A percentile compares a stretch with the other conserved stretches of the same genome.
phyloP scores from a whole-genome alignment of 2,329 filamentous ascomycete genomes.

The Pyrenophora graminea region DNA sequence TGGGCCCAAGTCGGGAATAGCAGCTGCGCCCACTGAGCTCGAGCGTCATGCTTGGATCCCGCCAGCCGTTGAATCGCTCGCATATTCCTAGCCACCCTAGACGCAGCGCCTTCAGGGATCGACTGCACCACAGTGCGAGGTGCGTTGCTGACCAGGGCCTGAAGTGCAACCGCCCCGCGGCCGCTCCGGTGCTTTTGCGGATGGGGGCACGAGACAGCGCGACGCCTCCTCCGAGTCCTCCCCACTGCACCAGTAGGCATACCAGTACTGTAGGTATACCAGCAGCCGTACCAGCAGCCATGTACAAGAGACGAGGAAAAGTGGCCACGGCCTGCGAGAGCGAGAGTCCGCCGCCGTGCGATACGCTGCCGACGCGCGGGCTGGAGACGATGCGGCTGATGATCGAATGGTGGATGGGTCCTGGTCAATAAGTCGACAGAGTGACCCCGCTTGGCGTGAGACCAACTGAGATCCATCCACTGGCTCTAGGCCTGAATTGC shows the following conservation, averaged over 20 bases:
- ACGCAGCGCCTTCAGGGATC: conserved; percentile 41
- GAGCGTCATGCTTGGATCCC: conserved; percentile 48
- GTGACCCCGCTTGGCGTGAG: conserved; percentile 43
- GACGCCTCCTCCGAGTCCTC: neutral
- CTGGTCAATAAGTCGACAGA: conserved; percentile 34
- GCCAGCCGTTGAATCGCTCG: conserved; percentile 47
- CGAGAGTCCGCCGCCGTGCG: conserved; percentile 13
- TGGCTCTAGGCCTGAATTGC: conserved; percentile 44
- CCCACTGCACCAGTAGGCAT: too few species aligned
- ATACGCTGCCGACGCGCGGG: conserved; percentile 23
- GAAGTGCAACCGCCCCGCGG: conserved; percentile 35
- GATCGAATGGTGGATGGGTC: conserved; percentile 44
- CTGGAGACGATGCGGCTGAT: conserved; percentile 45
- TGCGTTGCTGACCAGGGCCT: conserved; percentile 18
- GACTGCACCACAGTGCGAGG: conserved; percentile 31
- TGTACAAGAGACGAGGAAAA: too few species aligned
- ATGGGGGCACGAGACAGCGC: conserved; percentile 33
- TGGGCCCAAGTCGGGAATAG: conserved; percentile 37
- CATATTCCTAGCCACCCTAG: conserved; percentile 42
- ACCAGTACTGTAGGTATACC: too few species aligned
- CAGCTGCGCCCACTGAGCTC: conserved; percentile 35
- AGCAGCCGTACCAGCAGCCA: too few species aligned
- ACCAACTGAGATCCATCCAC: conserved; percentile 42
- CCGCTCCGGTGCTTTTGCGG: conserved; percentile 25
- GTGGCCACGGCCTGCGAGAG: too few species aligned